Percentiles rank a stretch among this genome's conserved stretches.
phyloP scores from a whole-genome alignment of 228 moss, liverwort and hornwort genomes.

The Sphagnum magellanicum region DNA sequence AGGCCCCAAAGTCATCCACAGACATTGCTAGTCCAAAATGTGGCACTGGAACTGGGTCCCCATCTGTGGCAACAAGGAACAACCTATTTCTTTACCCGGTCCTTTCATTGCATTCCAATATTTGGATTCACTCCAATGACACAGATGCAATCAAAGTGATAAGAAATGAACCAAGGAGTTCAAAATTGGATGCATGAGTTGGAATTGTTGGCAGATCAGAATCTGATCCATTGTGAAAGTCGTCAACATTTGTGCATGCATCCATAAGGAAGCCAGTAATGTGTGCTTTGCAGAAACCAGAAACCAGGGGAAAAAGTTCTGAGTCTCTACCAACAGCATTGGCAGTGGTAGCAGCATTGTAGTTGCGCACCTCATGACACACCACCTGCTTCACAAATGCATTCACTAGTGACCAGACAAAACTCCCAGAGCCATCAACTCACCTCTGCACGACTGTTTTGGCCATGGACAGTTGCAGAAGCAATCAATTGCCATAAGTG shows the following conservation, averaged over 20 bases:
- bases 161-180: too few species aligned
- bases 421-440: too few species aligned
- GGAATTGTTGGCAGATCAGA: too few species aligned
- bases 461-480: too few species aligned
- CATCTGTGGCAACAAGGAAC: slow-evolving; percentile 19
- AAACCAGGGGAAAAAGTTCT: not conserved
- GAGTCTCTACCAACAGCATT: slow-evolving; percentile 37
- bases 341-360: slow-evolving; percentile 41
- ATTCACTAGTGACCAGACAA: too few species aligned
- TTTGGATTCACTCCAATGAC: not conserved
- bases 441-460: too few species aligned
- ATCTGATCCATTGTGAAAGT: too few species aligned
- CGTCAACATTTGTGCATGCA: too few species aligned
- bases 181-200: too few species aligned
- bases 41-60: slow-evolving; percentile 48
- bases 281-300: not conserved
- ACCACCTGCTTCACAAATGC: slow-evolving; percentile 29
- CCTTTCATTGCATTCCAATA: too few species aligned
- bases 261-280: too few species aligned
- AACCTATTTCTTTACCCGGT: too few species aligned
- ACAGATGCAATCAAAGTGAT: not conserved
- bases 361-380: slow-evolving; percentile 51
- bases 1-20: slow-evolving; percentile 34
- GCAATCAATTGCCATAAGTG: not conserved
- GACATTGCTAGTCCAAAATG: slow-evolving; percentile 58